Base-by-base conservation (phyloP, 1,139 yeast species). In the Candida tropicalis region DNA sequence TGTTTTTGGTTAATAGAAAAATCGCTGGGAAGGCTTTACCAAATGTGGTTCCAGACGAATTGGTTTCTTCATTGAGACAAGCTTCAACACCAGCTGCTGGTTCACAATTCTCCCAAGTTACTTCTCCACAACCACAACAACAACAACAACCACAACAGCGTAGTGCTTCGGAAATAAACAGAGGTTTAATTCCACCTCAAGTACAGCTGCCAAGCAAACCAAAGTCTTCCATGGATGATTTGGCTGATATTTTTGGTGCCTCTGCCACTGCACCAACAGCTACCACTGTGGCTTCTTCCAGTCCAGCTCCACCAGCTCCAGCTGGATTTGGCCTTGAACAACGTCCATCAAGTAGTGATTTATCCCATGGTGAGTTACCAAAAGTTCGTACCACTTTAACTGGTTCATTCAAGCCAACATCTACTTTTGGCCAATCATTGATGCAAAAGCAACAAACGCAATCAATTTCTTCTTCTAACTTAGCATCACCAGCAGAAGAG, bases 1-100 rank as follows among this genome's bases (percentile, higher is more conserved):
- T 93, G 86, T 93, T 85, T 60, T 77, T 93, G 55, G 95, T 93
- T 10, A 95, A 90, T 63, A 88, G 84, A 64, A 85, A 81, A 56
- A 72, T 90, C 47, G 76, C 87, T 2, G 98, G 98, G 13, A 74
- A 75, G 35, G 81, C 77, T 22, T 73, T 93, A 51, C 99, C 99
- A 2, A 79, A 81, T 52, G 74, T 81, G 8, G 77, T 82, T 36
- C 87, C 88, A 3, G 77, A 76, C 31, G 66, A 73, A 18, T 67
- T 82, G 51, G 59, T 82, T 43, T 61, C 67, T 11, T 66, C 75
- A 3, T 53, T 68, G 33, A 53, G 50, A 35, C 62, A 61, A 10
- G 42, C 42, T 15, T 57, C 63, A 23, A 52, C 56, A 39, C 68
- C 70, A 15, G 46, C 53, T 8, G 57, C 57, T 23, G 18, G 10